phyloP scores from a whole-genome alignment of 345 rosid genomes.

The Eucalyptus cloeziana region DNA sequence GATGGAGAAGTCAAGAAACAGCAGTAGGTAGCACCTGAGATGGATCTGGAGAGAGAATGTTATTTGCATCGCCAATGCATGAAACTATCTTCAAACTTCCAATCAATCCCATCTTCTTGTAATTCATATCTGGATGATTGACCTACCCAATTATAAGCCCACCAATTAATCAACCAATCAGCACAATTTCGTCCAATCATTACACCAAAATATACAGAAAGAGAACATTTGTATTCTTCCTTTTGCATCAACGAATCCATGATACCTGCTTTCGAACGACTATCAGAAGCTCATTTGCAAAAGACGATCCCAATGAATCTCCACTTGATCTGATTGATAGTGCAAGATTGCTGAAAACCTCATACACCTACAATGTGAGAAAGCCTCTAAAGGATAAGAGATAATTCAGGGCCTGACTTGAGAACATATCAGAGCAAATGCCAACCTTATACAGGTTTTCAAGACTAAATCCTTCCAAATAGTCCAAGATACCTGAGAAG shows the following conservation, averaged over 20 bases:
- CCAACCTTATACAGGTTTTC: slow-evolving; percentile 67
- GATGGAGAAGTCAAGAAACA: background rate
- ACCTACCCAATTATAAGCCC: slow-evolving; percentile 23
- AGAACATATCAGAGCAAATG: background rate
- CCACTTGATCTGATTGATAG: slow-evolving; percentile 27
- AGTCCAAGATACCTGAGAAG: slow-evolving; percentile 66
- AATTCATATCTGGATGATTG: slow-evolving; percentile 62
- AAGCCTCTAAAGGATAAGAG: background rate
- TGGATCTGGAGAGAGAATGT: slow-evolving; percentile 16
- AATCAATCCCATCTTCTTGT: slow-evolving; percentile 80
- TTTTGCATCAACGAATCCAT: background rate
- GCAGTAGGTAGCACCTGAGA: slow-evolving; percentile 29
- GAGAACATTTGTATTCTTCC: background rate
- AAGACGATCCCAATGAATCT: slow-evolving; percentile 36
- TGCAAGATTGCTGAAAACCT: slow-evolving; percentile 58
- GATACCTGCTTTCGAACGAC: slow-evolving; percentile 74
- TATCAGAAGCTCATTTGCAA: slow-evolving; percentile 75
- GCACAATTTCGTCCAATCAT: background rate
- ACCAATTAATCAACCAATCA: background rate
- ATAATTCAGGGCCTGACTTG: background rate
- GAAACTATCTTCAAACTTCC: slow-evolving; percentile 68
- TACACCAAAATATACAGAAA: background rate
- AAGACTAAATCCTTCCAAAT: slow-evolving; percentile 66
- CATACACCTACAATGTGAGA: slow-evolving; percentile 47
- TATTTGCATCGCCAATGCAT: slow-evolving; percentile 40